A percentile compares a stretch with the other conserved stretches of the same genome.
Evolutionary conservation across 73 alveolate genomes (phyloP).

Genomic region (Diophrys sp.): DNA sequence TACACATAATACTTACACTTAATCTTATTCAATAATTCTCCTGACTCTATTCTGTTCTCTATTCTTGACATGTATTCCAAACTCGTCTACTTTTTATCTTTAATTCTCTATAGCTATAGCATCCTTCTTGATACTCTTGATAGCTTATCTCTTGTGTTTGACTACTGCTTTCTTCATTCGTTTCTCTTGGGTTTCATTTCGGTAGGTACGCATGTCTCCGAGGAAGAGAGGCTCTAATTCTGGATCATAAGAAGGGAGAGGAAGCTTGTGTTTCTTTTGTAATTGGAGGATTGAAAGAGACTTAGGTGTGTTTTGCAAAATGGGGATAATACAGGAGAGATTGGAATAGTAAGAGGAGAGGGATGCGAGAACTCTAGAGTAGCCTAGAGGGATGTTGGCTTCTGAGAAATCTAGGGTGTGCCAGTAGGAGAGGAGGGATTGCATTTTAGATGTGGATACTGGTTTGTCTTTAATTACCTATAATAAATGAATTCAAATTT

Average conservation of each 20-base stretch:
- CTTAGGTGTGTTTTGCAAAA: background rate
- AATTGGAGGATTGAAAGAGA: background rate
- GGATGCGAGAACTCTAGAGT: too few species aligned
- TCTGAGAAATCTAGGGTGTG: too few species aligned
- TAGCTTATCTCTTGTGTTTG: background rate
- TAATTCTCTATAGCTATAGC: background rate
- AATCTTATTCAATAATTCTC: background rate
- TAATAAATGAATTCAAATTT: slow-evolving; percentile 46
- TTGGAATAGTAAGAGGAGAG: too few species aligned
- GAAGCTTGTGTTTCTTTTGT: background rate
- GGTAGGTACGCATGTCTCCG: background rate
- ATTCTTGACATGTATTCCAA: background rate
- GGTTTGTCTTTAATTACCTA: too few species aligned
- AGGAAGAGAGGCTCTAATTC: background rate
- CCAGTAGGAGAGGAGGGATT: too few species aligned
- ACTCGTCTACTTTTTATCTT: background rate
- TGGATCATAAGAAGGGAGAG: background rate
- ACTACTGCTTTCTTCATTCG: background rate
- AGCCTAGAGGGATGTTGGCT: too few species aligned
- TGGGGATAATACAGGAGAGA: background rate
- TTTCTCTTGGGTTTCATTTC: background rate
- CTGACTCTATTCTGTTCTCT: background rate
- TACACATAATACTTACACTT: too few species aligned
- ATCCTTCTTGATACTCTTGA: background rate
- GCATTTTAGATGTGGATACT: too few species aligned